Conservation (phyloP, 1,284 basidiomycete species). For the Cryptococcus maquisensis region DNA sequence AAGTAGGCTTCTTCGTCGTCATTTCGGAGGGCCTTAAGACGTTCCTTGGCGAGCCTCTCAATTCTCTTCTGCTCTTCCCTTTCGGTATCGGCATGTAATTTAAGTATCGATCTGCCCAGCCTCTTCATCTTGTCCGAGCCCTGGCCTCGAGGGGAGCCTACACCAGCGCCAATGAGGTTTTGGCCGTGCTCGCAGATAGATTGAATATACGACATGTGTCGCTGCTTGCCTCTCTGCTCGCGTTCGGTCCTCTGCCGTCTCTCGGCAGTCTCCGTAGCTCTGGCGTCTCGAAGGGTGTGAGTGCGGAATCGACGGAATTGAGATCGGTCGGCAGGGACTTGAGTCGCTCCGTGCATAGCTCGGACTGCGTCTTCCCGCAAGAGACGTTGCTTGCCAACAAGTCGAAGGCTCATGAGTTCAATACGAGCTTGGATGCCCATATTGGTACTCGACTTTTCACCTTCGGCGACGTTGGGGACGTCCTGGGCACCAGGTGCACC, state of each 20-base stretch:
- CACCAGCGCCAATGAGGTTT: slow-evolving; percentile 59
- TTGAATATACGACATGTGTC: slow-evolving; percentile 89
- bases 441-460: slow-evolving; percentile 20
- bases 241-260: slow-evolving; percentile 87
- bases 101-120: slow-evolving; percentile 51
- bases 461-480: slow-evolving; percentile 49
- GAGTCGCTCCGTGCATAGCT: slow-evolving; percentile 81
- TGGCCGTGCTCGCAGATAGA: slow-evolving; percentile 84
- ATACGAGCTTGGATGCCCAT: slow-evolving; percentile 72
- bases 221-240: slow-evolving; percentile 90
- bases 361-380: slow-evolving; percentile 83
- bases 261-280: slow-evolving; percentile 85
- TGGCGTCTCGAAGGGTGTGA: slow-evolving; percentile 82
- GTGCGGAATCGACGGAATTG: slow-evolving; percentile 88
- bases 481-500: slow-evolving; percentile 59
- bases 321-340: slow-evolving; percentile 82
- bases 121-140: slow-evolving; percentile 44
- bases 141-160: slow-evolving; percentile 43
- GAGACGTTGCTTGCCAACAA: slow-evolving; percentile 83
- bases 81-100: slow-evolving; percentile 53
- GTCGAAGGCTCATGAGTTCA: slow-evolving; percentile 86
- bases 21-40: slow-evolving; percentile 94
- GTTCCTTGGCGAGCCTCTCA: slow-evolving; percentile 93
- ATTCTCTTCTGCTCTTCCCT: slow-evolving; percentile 63
- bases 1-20: slow-evolving; percentile 99